Conservation (phyloP, 306 rosid genomes). For the Morella rubra region DNA sequence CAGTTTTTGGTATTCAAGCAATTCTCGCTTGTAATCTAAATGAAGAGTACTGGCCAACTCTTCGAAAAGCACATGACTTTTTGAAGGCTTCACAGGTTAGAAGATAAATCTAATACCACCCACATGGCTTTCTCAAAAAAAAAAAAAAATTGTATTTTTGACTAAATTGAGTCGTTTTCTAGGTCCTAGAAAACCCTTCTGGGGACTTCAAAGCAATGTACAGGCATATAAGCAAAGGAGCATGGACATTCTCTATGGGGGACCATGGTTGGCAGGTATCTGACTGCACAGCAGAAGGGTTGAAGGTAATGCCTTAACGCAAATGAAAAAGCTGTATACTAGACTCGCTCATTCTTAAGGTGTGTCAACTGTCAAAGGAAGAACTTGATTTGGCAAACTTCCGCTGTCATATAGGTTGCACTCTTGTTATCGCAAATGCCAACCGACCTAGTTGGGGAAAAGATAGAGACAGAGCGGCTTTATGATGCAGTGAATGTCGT, state of each 20-base stretch:
- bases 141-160: neutral
- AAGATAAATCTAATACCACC: neutral
- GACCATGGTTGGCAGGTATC: slow-evolving; percentile 69
- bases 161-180: neutral
- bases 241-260: slow-evolving; percentile 53
- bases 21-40: slow-evolving; percentile 44
- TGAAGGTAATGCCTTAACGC: slow-evolving; percentile 37
- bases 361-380: neutral
- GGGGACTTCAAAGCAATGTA: slow-evolving; percentile 49
- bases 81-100: slow-evolving; percentile 63
- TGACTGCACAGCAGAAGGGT: slow-evolving; percentile 66
- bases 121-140: neutral
- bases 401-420: slow-evolving; percentile 28
- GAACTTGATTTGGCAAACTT: neutral
- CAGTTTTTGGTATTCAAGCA: slow-evolving; percentile 58
- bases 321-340: no score
- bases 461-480: slow-evolving; percentile 27
- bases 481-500: slow-evolving; percentile 58
- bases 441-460: slow-evolving; percentile 24
- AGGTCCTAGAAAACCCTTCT: slow-evolving; percentile 50
- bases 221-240: slow-evolving; percentile 53
- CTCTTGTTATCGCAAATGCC: slow-evolving; percentile 52
- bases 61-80: slow-evolving; percentile 57
- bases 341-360: neutral
- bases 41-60: slow-evolving; percentile 52